Percentiles rank a stretch among this genome's conserved stretches.
Evolutionary conservation across 179 eudicot species (phyloP).

Genomic region (Drosera spatulata): DNA sequence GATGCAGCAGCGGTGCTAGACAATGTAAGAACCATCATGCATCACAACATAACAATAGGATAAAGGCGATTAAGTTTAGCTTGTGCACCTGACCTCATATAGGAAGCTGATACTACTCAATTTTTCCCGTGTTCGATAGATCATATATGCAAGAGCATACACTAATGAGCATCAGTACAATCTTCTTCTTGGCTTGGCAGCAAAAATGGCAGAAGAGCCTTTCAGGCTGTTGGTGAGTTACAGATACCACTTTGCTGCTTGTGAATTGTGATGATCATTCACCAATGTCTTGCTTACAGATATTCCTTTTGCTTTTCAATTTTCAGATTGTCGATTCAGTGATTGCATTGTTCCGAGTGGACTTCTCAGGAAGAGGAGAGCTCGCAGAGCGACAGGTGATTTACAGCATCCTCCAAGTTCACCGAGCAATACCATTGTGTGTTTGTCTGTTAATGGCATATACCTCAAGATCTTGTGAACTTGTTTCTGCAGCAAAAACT

Average conservation of each 20-base stretch:
- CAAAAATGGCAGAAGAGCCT: slow-evolving; percentile 98
- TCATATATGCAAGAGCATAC: slow-evolving; percentile 96
- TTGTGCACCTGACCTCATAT: neutral
- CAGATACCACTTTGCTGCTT: too few species aligned
- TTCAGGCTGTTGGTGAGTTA: slow-evolving; percentile 74
- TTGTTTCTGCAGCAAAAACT: slow-evolving; percentile 75
- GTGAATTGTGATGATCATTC: neutral
- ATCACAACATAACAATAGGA: neutral
- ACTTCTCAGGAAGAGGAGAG: slow-evolving; percentile 94
- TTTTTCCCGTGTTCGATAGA: slow-evolving; percentile 25
- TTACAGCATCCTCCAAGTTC: neutral
- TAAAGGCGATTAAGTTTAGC: neutral
- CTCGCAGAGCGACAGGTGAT: slow-evolving; percentile 93
- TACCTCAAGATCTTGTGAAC: neutral
- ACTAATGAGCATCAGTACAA: slow-evolving; percentile 93
- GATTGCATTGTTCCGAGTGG: slow-evolving; percentile 92
- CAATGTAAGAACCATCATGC: slow-evolving; percentile 42
- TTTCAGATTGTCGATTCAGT: slow-evolving; percentile 81
- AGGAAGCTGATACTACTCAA: neutral
- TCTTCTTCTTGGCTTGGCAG: slow-evolving; percentile 93
- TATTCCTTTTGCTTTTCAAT: neutral
- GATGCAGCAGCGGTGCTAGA: slow-evolving; percentile 94
- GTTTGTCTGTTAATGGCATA: too few species aligned
- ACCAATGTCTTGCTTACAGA: too few species aligned
- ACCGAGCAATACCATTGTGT: too few species aligned